A percentile compares a stretch with the other conserved stretches of the same genome.
Evolutionary conservation across 805 yeast species (phyloP).

Genomic region (Saccharomycopsis sp.): DNA sequence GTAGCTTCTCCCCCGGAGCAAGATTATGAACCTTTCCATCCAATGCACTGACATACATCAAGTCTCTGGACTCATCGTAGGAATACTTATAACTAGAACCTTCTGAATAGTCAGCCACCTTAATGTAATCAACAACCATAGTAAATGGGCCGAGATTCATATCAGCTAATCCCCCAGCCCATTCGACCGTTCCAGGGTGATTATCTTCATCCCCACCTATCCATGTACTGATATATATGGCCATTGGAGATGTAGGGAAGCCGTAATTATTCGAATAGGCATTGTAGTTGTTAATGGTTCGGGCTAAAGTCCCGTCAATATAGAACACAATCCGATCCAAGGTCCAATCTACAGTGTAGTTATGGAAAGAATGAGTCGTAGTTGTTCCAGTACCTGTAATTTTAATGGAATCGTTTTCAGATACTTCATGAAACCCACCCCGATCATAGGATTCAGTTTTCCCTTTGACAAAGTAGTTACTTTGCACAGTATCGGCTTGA

Average conservation of each 20-base stretch:
- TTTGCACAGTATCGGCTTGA: slow-evolving; percentile 45
- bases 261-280: slow-evolving; percentile 34
- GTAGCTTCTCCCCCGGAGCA: not conserved
- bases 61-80: slow-evolving; percentile 24
- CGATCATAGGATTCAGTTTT: slow-evolving; percentile 55
- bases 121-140: slow-evolving; percentile 42
- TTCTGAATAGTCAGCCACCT: slow-evolving; percentile 45
- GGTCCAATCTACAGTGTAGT: slow-evolving; percentile 66
- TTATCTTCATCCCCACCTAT: slow-evolving; percentile 45
- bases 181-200: slow-evolving; percentile 53
- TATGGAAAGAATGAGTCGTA: slow-evolving; percentile 38
- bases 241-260: slow-evolving; percentile 70
- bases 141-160: slow-evolving; percentile 43
- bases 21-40: not conserved
- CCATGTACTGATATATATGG: slow-evolving; percentile 37
- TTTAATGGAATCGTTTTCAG: not conserved
- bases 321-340: slow-evolving; percentile 46
- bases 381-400: slow-evolving; percentile 35
- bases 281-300: slow-evolving; percentile 38
- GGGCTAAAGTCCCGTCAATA: slow-evolving; percentile 50
- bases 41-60: not conserved
- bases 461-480: slow-evolving; percentile 57
- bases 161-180: slow-evolving; percentile 68
- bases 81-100: slow-evolving; percentile 38
- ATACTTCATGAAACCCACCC: slow-evolving; percentile 44